These are phyloP conservation scores for Rhododendron vialii DNA, from an alignment of 148 eudicot species.

Conservation along the genomic window DNA sequence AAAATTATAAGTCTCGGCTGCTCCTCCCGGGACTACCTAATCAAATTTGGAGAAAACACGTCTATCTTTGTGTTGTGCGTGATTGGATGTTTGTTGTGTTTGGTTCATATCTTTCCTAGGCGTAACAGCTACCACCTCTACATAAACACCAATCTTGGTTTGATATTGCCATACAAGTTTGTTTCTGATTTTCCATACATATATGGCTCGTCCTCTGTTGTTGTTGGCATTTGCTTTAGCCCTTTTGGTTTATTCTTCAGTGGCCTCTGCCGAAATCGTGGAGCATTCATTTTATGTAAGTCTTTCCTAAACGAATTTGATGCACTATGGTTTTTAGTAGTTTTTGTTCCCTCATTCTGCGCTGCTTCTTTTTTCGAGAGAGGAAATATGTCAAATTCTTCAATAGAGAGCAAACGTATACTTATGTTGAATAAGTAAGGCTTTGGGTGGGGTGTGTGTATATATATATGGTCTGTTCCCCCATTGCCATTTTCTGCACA, in stretches of 20 bases:
- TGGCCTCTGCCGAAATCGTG: slow-evolving; percentile 27
- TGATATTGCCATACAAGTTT: neutral
- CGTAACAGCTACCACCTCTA: neutral
- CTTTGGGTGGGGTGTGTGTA: neutral
- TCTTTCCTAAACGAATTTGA: neutral
- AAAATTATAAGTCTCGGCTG: too few species aligned
- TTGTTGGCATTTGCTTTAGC: slow-evolving; percentile 10
- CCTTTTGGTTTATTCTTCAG: slow-evolving; percentile 4
- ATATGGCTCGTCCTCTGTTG: neutral
- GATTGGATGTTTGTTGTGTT: too few species aligned
- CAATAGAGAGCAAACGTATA: too few species aligned
- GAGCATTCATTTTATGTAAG: slow-evolving; percentile 39
- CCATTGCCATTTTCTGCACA: neutral
- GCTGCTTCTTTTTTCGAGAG: too few species aligned
- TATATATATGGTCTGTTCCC: neutral
- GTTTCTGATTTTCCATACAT: neutral
- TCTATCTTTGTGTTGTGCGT: too few species aligned
- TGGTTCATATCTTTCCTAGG: too few species aligned
- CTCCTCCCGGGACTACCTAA: too few species aligned
- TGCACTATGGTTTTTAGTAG: neutral
- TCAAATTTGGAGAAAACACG: too few species aligned
- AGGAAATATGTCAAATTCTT: too few species aligned
- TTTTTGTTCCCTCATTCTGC: too few species aligned
- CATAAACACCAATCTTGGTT: neutral
- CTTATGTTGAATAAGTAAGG: neutral